These are phyloP conservation scores for Aspergillus affinis DNA, from an alignment of 495 filamentous ascomycete species.

Conservation along the genomic window DNA sequence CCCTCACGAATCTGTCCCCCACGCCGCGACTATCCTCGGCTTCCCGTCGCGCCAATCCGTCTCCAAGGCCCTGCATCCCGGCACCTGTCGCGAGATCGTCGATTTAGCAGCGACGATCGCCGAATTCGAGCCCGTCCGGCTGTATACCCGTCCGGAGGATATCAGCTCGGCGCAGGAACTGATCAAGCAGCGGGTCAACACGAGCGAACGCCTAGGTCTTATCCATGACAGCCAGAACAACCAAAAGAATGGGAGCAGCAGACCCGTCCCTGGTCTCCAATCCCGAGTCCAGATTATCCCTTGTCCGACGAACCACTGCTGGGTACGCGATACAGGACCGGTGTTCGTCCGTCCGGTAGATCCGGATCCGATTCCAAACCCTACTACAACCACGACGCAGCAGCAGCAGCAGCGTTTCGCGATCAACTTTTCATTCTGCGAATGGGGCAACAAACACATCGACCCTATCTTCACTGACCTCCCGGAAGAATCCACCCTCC, in stretches of 20 bases:
- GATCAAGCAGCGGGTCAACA: slow-evolving; percentile 11
- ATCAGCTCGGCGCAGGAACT: slow-evolving; percentile 17
- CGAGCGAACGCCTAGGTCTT: neutral
- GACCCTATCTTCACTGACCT: neutral
- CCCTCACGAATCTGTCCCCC: slow-evolving; percentile 28
- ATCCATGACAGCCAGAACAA: neutral
- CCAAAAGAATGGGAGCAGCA: neutral
- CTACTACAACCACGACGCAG: neutral
- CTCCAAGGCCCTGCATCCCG: slow-evolving; percentile 21
- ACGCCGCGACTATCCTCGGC: slow-evolving; percentile 35
- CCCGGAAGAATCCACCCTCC: no score
- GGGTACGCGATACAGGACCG: slow-evolving; percentile 38
- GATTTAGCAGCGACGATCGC: slow-evolving; percentile 32
- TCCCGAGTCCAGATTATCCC: slow-evolving; percentile 18
- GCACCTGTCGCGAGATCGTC: slow-evolving; percentile 31
- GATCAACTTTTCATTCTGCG: slow-evolving; percentile 35
- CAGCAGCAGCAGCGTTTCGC: slow-evolving; percentile 21
- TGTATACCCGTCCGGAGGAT: slow-evolving; percentile 31
- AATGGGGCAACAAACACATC: slow-evolving; percentile 32
- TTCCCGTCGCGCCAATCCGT: slow-evolving; percentile 33
- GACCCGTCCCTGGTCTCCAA: neutral
- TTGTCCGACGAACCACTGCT: slow-evolving; percentile 32
- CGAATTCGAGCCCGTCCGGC: slow-evolving; percentile 35
- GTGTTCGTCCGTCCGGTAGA: slow-evolving; percentile 28
- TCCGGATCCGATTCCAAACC: neutral